Conservation (phyloP, 441 rosid species). For the Metrosideros polymorpha region DNA sequence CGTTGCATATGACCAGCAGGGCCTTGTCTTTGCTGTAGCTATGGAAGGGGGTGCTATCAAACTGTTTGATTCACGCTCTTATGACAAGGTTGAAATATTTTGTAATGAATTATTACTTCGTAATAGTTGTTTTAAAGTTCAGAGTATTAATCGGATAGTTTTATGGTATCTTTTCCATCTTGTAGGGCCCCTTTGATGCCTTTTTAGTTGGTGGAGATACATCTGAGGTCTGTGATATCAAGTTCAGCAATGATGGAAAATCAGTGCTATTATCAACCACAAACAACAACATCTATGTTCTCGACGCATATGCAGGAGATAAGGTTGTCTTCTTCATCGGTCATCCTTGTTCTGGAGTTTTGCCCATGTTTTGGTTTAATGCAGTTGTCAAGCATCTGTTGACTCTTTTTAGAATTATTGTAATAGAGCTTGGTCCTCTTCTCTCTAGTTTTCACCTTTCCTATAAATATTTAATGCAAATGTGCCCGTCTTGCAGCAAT, state of each 20-base stretch:
- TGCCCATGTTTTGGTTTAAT: neutral
- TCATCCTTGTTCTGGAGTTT: neutral
- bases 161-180: constrained; percentile 3
- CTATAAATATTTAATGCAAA: neutral
- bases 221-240: constrained; percentile 87
- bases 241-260: constrained; percentile 94
- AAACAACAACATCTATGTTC: constrained; percentile 67
- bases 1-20: constrained; percentile 94
- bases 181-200: constrained; percentile 90
- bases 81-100: constrained; percentile 58
- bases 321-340: constrained; percentile 35
- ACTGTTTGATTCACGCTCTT: constrained; percentile 85
- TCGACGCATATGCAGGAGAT: constrained; percentile 91
- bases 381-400: neutral
- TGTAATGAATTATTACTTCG: neutral
- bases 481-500: constrained; percentile 31
- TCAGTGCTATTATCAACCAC: constrained; percentile 87
- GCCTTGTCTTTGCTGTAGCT: constrained; percentile 95
- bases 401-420: neutral
- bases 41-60: constrained; percentile 98
- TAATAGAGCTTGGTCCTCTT: neutral
- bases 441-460: neutral
- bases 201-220: constrained; percentile 96
- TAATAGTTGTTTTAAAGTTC: neutral
- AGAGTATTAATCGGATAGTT: neutral